Evolutionary conservation across 164 flowering plant species (phyloP).

Genomic region (Umbilicus rupestris): DNA sequence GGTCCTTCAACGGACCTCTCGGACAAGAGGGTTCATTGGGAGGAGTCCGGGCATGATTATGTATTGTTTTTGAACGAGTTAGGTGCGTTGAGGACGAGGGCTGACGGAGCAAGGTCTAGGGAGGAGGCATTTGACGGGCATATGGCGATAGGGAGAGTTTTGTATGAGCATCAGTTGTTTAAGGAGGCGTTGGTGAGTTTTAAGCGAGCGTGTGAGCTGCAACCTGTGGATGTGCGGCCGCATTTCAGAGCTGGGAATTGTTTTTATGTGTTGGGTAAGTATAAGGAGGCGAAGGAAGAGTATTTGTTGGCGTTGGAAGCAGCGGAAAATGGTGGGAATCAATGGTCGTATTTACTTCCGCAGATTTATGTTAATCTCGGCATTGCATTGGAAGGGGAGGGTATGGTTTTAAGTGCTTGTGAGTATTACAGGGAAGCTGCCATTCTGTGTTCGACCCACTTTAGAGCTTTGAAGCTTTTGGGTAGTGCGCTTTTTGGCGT

Average conservation of each 20-base stretch:
- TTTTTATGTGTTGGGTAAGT: constrained; percentile 53
- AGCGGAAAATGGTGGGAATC: constrained; percentile 85
- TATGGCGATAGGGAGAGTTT: constrained; percentile 89
- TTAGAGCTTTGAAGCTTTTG: constrained; percentile 87
- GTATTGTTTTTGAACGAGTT: constrained; percentile 65
- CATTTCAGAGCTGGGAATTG: constrained; percentile 89
- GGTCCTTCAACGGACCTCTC: constrained; percentile 66
- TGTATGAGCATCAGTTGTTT: constrained; percentile 78
- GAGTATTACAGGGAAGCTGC: constrained; percentile 99
- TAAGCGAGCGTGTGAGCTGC: constrained; percentile 86
- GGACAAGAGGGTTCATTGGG: constrained; percentile 73
- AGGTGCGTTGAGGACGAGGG: constrained; percentile 60
- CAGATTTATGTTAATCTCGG: constrained; percentile 97
- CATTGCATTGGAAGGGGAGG: constrained; percentile 88
- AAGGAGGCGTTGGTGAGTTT: constrained; percentile 80
- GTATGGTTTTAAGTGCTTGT: constrained; percentile 90
- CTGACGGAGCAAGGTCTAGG: constrained; percentile 73
- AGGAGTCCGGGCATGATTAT: constrained; percentile 67
- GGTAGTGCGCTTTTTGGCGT: constrained; percentile 98
- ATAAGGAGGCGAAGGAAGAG: constrained; percentile 69
- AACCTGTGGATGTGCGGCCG: constrained; percentile 80
- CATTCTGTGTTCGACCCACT: constrained; percentile 88
- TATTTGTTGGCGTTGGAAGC: constrained; percentile 73
- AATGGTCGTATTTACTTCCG: constrained; percentile 84
- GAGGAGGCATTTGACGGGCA: constrained; percentile 95